Conservation (phyloP, 2,329 filamentous ascomycete genomes). For the Colletotrichum orbiculare region DNA sequence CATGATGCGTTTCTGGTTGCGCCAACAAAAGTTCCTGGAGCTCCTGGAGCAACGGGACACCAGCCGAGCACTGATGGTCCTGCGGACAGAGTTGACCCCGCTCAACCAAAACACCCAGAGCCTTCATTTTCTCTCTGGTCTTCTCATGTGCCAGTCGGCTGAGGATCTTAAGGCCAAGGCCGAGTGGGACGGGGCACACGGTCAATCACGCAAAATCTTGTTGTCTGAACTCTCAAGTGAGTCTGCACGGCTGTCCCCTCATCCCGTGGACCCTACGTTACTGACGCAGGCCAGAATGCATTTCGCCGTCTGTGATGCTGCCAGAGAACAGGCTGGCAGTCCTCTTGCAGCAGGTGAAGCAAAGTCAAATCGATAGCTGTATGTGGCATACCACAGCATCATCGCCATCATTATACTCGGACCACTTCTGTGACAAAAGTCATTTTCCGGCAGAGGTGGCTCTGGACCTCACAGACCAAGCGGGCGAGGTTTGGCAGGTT, state of each 20-base stretch:
- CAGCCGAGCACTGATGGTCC: constrained; percentile 79
- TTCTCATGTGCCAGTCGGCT: constrained; percentile 87
- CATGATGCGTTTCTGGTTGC: constrained; percentile 86
- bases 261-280: background rate
- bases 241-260: constrained; percentile 41
- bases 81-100: constrained; percentile 88
- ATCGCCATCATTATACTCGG: constrained; percentile 86
- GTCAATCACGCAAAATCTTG: constrained; percentile 77
- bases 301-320: constrained; percentile 97
- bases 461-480: constrained; percentile 77
- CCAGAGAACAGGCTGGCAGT: constrained; percentile 88
- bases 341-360: constrained; percentile 85
- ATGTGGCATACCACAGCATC: constrained; percentile 86
- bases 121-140: constrained; percentile 85
- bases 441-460: constrained; percentile 82
- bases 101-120: constrained; percentile 81
- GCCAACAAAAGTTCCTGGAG: constrained; percentile 96
- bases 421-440: constrained; percentile 84
- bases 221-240: constrained; percentile 87
- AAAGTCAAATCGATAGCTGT: constrained; percentile 84
- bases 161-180: constrained; percentile 82
- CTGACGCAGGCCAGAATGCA: constrained; percentile 70
- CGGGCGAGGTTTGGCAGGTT: constrained; percentile 90
- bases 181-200: constrained; percentile 85
- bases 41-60: constrained; percentile 82